Conservation (phyloP, 768 basidiomycete genomes). For the Pleurotus eryngii region DNA sequence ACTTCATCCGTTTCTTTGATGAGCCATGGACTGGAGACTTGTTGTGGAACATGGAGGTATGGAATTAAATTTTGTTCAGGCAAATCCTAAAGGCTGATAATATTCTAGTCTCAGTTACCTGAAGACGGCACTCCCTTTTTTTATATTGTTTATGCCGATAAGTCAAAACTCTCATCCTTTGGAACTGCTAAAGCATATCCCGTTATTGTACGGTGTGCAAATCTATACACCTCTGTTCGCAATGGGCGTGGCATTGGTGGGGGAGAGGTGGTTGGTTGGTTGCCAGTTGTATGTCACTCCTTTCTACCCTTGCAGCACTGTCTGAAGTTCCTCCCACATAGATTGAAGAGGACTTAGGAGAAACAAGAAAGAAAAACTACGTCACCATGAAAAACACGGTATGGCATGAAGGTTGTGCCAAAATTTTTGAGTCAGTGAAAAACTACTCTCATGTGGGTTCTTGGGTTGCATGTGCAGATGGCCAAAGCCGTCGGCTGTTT, state of each 20-base stretch:
- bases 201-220: constrained; percentile 28
- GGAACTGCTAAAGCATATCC: constrained; percentile 35
- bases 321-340: constrained; percentile 16
- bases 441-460: constrained; percentile 16
- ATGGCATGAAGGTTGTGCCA: constrained; percentile 32
- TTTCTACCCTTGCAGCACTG: neutral
- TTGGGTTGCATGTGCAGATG: constrained; percentile 23
- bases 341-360: constrained; percentile 27
- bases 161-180: constrained; percentile 34
- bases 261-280: constrained; percentile 33
- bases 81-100: no score
- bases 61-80: neutral
- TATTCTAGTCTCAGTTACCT: constrained; percentile 16
- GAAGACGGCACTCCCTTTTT: constrained; percentile 20
- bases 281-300: constrained; percentile 28
- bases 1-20: constrained; percentile 25
- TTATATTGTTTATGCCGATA: constrained; percentile 39
- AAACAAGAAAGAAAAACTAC: constrained; percentile 27
- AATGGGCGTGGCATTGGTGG: constrained; percentile 32
- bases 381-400: constrained; percentile 29
- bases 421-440: constrained; percentile 25
- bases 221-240: constrained; percentile 26
- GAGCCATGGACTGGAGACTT: constrained; percentile 36
- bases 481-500: constrained; percentile 23
- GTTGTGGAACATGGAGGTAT: constrained; percentile 37